These are phyloP conservation scores for Pilasporangium apinafurcum DNA, from an alignment of 352 stramenopile genomes.

Conservation along the genomic window DNA sequence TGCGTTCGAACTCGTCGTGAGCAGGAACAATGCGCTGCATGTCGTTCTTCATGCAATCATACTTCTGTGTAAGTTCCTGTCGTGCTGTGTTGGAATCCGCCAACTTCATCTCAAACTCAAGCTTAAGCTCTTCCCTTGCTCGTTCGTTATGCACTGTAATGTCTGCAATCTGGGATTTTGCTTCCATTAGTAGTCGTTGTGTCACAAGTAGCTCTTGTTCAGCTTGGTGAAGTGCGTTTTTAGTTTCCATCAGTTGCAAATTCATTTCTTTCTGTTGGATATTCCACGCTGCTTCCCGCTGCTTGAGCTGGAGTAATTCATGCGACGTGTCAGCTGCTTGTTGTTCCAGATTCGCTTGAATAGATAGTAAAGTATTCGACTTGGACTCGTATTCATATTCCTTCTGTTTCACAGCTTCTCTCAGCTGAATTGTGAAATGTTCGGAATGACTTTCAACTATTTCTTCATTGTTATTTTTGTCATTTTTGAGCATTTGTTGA, in stretches of 20 bases:
- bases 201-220: conserved; percentile 17
- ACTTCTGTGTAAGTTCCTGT: not conserved
- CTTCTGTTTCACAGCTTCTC: conserved; percentile 36
- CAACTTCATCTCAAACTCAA: conserved; percentile 30
- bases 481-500: too few relatives aligned
- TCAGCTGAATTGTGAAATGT: conserved; percentile 25
- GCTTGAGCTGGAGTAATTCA: conserved; percentile 51
- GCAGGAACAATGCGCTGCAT: not conserved
- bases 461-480: too few relatives aligned
- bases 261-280: conserved; percentile 37
- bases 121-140: conserved; percentile 10
- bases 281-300: conserved; percentile 52
- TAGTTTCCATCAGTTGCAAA: conserved; percentile 18
- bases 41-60: not conserved
- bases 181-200: conserved; percentile 14
- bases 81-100: conserved; percentile 21
- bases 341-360: conserved; percentile 29
- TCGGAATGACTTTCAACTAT: conserved; percentile 8
- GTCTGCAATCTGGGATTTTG: conserved; percentile 21
- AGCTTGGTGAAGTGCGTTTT: conserved; percentile 9
- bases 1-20: not conserved
- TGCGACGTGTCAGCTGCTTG: conserved; percentile 34
- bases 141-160: conserved; percentile 14
- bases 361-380: conserved; percentile 22
- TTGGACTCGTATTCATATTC: conserved; percentile 35